Evolutionary conservation across 2,329 filamentous ascomycete genomes (phyloP), one percentile per base, ranked within the genome.

Genomic region (Fusarium globosum): DNA sequence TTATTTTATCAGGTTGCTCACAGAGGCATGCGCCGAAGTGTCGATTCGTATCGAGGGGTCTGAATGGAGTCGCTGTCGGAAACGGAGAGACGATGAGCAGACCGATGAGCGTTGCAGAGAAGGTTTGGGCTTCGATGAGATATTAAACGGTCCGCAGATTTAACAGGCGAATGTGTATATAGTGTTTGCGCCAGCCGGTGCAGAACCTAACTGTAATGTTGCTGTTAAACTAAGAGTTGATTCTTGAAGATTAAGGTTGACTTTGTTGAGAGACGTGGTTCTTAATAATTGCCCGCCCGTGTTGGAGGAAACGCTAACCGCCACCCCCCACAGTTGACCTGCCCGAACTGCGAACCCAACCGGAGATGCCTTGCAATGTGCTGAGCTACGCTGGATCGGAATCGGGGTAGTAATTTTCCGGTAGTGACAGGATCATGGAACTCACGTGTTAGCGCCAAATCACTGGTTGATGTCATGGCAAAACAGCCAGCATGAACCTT

Each of bases 221-320:
- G 38, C 61, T 38, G 59, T 48, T 23, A 53, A 52, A 52, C 49
- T 52, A 21, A 65, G 62, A 59, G 45, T 56, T 65, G 41, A 13
- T 23, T 57, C 49, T 41, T 55, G 15, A 45, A 46, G 42, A 65
- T 56, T 43, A 21, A 61, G 28, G 45, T 39, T 46, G 65, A 68
- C 63, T 55, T 75, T 75, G 75, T 72, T 76, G 75, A 77, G 75
- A 75, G 75, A 76, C 69, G 75, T 77, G 74, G 75, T 76, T 72
- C 58, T 65, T 69, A 67, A 76, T 62, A 64, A 71, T 65, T 74
- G 49, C 68, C 61, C 68, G 49, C 59, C 61, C 45, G 49, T 58
- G 60, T 65, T 35, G 52, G 23, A 69, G 66, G 69, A 71, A 56
- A 72, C 70, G 70, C 74, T 75, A 77, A 43, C 68, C 65, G 71